These are phyloP conservation scores for Hypoxylon sp. DNA, from an alignment of 2,329 filamentous ascomycete genomes.

Conservation along the genomic window DNA sequence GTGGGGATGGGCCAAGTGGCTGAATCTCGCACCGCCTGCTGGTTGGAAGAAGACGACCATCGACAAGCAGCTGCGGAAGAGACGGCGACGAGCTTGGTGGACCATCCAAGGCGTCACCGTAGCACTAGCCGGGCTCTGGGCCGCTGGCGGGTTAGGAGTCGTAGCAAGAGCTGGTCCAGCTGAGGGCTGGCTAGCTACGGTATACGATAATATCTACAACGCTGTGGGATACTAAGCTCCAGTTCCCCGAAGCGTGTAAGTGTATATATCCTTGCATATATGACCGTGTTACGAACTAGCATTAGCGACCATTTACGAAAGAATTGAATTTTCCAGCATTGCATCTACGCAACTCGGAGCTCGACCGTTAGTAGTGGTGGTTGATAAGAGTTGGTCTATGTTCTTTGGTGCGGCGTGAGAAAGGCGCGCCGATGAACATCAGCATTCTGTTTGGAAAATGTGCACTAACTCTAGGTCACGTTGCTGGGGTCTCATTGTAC, in stretches of 20 bases:
- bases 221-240: slow-evolving; percentile 28
- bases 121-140: slow-evolving; percentile 77
- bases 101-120: slow-evolving; percentile 76
- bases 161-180: slow-evolving; percentile 79
- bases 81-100: slow-evolving; percentile 77
- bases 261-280: slow-evolving; percentile 34
- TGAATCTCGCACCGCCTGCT: slow-evolving; percentile 73
- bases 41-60: slow-evolving; percentile 64
- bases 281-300: slow-evolving; percentile 15
- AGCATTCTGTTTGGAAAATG: neutral
- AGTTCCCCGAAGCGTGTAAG: slow-evolving; percentile 9
- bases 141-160: slow-evolving; percentile 83
- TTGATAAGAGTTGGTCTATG: neutral
- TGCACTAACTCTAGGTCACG: neutral
- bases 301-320: slow-evolving; percentile 23
- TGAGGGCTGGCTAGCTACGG: slow-evolving; percentile 82
- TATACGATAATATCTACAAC: slow-evolving; percentile 80
- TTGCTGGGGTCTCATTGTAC: neutral
- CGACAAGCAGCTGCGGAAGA: slow-evolving; percentile 66
- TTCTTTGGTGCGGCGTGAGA: neutral
- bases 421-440: neutral
- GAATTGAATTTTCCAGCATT: neutral
- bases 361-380: neutral
- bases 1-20: slow-evolving; percentile 89
- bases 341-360: neutral